Conservation (phyloP, 371 early-diverging fungal species). For the Apophysomyces trapeziformis region DNA sequence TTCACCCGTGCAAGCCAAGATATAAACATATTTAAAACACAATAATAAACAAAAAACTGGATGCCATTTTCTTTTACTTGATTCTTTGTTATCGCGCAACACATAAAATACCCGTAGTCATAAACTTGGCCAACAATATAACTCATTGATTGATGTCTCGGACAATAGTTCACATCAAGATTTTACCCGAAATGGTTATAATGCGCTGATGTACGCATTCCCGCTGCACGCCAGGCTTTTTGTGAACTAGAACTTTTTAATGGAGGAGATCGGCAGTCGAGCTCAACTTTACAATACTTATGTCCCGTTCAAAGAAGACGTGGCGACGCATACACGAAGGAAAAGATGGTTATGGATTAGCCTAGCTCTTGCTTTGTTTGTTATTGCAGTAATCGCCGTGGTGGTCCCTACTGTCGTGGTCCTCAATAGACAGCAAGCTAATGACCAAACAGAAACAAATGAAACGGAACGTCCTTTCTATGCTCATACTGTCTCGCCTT, state of each 20-base stretch:
- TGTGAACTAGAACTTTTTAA: not conserved
- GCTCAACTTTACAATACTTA: not conserved
- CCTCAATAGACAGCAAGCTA: constrained; percentile 25
- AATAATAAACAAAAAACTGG: not conserved
- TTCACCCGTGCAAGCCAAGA: constrained; percentile 18
- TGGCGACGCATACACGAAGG: constrained; percentile 13
- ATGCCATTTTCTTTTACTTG: not conserved
- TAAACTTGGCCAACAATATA: too few relatives aligned
- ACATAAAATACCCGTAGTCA: too few relatives aligned
- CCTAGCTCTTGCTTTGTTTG: constrained; percentile 20
- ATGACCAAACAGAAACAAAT: not conserved
- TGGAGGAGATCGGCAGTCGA: constrained; percentile 7
- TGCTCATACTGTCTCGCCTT: constrained; percentile 38
- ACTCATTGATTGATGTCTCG: too few relatives aligned
- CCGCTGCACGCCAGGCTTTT: too few relatives aligned
- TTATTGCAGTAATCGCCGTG: constrained; percentile 37
- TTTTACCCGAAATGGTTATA: too few relatives aligned
- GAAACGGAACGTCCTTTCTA: constrained; percentile 9
- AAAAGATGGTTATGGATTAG: constrained; percentile 26
- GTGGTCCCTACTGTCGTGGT: constrained; percentile 39
- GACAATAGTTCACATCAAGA: too few relatives aligned
- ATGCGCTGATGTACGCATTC: too few relatives aligned
- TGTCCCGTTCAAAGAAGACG: not conserved
- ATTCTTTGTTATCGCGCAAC: too few relatives aligned
- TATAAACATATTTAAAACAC: not conserved